Evolutionary conservation across 768 basidiomycete genomes (phyloP), one percentile per base, ranked within the genome.

Genomic region (Auricularia heimuer): DNA sequence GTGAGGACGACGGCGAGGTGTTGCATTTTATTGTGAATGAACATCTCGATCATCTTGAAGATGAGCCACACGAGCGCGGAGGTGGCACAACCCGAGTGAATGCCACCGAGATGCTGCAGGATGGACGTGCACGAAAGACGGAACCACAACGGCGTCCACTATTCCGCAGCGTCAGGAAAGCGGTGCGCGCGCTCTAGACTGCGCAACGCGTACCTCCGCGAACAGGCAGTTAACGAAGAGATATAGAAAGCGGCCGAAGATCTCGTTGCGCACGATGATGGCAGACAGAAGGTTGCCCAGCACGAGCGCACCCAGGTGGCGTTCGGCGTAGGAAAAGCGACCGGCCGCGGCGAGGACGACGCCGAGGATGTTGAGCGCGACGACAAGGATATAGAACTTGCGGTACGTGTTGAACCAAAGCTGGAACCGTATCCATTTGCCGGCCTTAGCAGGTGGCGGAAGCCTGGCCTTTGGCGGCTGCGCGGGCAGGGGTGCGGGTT

Each of bases 1-100:
- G 73, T 71, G 10, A 75, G 69, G 36, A 79, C 73, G 47, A 79
- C 75, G 3, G 85, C 81, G 66, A 81, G 79, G 69, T 83, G 81
- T 66, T 82, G 83, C 37, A 79, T 67, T 63, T 80, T 72, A 65
- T 78, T 80, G 62, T 79, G 70, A 44, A 75, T 77, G 75, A 82
- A 87, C 61, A 83, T 83, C 64, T 80, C 78, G 65, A 84, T 78
- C 62, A 66, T 54, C 21, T 61, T 62, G 63, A 51, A 66, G n/a
- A 68, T 29, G 18, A 68, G 63, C 68, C 68, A 68, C 18, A 24
- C 61, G 6, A 68, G 42, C 6, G 65, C 67, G 34, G 67, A 68
- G 24, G 64, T 39, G 2, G 69, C 69, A 29, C 67, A 68, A 12
- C 69, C 69, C 4, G 65, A 66, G 62, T 69, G 69, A 62, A 69